phyloP scores from a whole-genome alignment of 768 basidiomycete genomes.

The Chiua virens region DNA sequence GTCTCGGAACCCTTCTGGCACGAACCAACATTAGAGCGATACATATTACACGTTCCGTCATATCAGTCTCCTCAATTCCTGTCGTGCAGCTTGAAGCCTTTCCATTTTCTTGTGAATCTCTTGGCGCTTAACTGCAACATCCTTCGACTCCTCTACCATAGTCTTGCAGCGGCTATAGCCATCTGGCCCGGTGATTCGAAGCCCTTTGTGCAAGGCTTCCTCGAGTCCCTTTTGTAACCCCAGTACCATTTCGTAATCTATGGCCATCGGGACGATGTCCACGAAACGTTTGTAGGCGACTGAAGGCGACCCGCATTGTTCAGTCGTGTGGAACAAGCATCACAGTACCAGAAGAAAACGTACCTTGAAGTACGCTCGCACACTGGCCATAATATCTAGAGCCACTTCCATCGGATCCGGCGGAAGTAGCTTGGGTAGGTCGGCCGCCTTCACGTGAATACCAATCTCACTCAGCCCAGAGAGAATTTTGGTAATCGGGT shows the following conservation, averaged over 20 bases:
- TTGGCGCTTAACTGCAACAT: slow-evolving; percentile 43
- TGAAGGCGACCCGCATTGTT: slow-evolving; percentile 19
- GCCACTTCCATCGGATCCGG: slow-evolving; percentile 55
- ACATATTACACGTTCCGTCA: not conserved
- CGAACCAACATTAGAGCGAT: too few relatives aligned
- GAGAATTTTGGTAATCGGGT: slow-evolving; percentile 31
- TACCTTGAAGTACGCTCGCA: slow-evolving; percentile 78
- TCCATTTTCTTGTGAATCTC: slow-evolving; percentile 53
- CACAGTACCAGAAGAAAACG: too few relatives aligned
- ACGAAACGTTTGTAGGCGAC: slow-evolving; percentile 48
- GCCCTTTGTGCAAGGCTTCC: slow-evolving; percentile 42
- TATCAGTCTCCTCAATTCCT: slow-evolving; percentile 33
- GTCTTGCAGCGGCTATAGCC: slow-evolving; percentile 48
- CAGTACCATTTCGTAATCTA: slow-evolving; percentile 41
- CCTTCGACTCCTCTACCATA: slow-evolving; percentile 50
- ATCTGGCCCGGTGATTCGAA: slow-evolving; percentile 52
- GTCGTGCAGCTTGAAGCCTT: slow-evolving; percentile 46
- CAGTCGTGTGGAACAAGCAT: too few relatives aligned
- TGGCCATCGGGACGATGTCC: slow-evolving; percentile 43
- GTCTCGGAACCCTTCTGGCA: too few relatives aligned
- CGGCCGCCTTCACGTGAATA: slow-evolving; percentile 37
- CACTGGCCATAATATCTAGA: slow-evolving; percentile 66
- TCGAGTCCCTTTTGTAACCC: slow-evolving; percentile 51
- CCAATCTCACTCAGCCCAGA: slow-evolving; percentile 16
- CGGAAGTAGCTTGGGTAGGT: slow-evolving; percentile 51